Conservation (phyloP, 192 early-diverging fungal genomes). For the Lobulomyces angularis region DNA sequence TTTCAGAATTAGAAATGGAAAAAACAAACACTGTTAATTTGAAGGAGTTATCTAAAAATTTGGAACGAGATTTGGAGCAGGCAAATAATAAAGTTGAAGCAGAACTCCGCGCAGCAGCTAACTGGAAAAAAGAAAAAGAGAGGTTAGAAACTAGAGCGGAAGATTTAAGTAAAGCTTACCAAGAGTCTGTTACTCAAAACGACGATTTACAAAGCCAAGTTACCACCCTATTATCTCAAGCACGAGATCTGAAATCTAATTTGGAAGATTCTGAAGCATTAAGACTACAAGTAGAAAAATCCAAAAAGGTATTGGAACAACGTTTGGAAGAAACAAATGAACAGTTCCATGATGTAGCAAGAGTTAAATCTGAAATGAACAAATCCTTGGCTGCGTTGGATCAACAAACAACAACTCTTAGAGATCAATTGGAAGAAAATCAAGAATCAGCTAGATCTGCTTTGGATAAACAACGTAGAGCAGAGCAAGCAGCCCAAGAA, state of each 20-base stretch:
- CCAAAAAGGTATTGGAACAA: constrained; percentile 57
- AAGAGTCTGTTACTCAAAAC: constrained; percentile 40
- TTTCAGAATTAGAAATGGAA: constrained; percentile 68
- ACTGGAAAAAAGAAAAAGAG: constrained; percentile 71
- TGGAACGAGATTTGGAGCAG: constrained; percentile 53
- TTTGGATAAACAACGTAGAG: constrained; percentile 54
- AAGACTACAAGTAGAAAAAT: constrained; percentile 47
- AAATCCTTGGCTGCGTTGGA: constrained; percentile 57
- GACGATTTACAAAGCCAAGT: constrained; percentile 55
- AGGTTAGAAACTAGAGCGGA: constrained; percentile 56
- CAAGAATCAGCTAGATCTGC: constrained; percentile 49
- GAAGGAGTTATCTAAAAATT: constrained; percentile 56
- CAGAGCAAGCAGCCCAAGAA: constrained; percentile 51
- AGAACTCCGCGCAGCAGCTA: constrained; percentile 50
- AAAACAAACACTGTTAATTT: constrained; percentile 38
- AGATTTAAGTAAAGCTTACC: constrained; percentile 55
- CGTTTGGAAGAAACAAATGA: constrained; percentile 63
- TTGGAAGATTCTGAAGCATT: constrained; percentile 63
- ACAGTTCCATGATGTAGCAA: constrained; percentile 52
- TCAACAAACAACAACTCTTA: constrained; percentile 57
- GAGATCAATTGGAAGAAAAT: constrained; percentile 60
- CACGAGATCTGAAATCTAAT: constrained; percentile 42
- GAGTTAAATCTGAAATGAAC: constrained; percentile 57
- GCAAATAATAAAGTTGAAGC: constrained; percentile 50
- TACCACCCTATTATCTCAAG: constrained; percentile 28